Conservation (phyloP, 768 basidiomycete species). For the Mycena rebaudengoi region DNA sequence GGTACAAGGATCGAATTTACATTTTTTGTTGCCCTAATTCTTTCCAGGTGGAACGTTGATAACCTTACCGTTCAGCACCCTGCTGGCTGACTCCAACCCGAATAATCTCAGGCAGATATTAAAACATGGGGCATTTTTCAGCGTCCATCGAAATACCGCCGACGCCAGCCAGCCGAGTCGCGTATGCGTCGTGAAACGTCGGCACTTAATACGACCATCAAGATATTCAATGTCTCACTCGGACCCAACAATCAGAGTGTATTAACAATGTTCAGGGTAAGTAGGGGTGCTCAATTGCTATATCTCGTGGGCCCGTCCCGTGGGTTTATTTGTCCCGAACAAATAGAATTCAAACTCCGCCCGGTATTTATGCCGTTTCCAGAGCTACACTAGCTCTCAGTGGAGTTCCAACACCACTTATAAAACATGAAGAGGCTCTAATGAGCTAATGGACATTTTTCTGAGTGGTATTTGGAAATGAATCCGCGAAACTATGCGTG, state of each 20-base stretch:
- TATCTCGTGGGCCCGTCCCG: too few relatives aligned
- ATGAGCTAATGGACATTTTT: too few relatives aligned
- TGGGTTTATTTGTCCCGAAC: too few relatives aligned
- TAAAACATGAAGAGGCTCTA: too few relatives aligned
- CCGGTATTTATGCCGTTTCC: too few relatives aligned
- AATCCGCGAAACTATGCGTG: too few relatives aligned
- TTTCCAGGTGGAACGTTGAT: constrained; percentile 14
- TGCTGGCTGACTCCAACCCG: not conserved
- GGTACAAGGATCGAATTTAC: constrained; percentile 50
- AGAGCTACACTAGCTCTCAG: too few relatives aligned
- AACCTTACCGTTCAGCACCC: constrained; percentile 13
- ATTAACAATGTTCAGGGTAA: not conserved
- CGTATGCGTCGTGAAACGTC: constrained; percentile 78
- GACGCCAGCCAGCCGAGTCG: constrained; percentile 69
- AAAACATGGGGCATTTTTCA: constrained; percentile 41
- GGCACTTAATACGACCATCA: constrained; percentile 79
- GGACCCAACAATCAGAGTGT: too few relatives aligned
- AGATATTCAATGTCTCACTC: constrained; percentile 60
- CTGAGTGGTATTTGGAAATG: too few relatives aligned
- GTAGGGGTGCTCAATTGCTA: too few relatives aligned
- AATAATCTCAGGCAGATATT: constrained; percentile 7
- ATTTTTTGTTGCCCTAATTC: not conserved
- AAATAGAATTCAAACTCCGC: too few relatives aligned
- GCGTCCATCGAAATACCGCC: constrained; percentile 71
- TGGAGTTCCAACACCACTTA: too few relatives aligned